Conservation (phyloP, 1,139 yeast species). For the Trichomonascaceae sp. region DNA sequence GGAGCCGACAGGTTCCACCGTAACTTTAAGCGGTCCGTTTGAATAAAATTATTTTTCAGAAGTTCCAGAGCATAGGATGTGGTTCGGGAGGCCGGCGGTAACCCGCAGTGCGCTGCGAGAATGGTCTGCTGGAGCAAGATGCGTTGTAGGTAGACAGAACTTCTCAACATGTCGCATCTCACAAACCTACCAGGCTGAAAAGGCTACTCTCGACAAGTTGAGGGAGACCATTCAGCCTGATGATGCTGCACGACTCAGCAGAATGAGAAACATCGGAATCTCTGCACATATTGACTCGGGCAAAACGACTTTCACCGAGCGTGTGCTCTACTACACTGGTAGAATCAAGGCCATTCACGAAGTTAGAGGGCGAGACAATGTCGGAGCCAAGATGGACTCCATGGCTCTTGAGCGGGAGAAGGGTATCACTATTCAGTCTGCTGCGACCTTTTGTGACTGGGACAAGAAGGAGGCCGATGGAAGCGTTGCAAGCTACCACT, state of each 20-base stretch:
- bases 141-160: no score
- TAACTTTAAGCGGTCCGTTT: no score
- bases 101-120: no score
- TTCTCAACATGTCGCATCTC: no score
- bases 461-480: conserved; percentile 35
- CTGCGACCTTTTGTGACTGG: conserved; percentile 98
- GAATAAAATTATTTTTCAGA: no score
- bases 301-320: conserved; percentile 92
- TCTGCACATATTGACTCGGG: conserved; percentile 98
- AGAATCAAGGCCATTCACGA: conserved; percentile 96
- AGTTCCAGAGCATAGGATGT: no score
- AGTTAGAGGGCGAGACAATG: conserved; percentile 94
- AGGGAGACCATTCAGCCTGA: conserved; percentile 35
- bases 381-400: conserved; percentile 98
- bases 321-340: conserved; percentile 93
- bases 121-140: no score
- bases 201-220: conserved; percentile 27
- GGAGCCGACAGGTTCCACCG: no score
- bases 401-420: conserved; percentile 97
- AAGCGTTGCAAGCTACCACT: conserved; percentile 48
- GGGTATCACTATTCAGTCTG: conserved; percentile 96
- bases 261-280: conserved; percentile 88
- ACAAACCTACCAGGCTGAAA: conserved; percentile 24
- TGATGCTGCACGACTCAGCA: conserved; percentile 41
- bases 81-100: no score